Evolutionary conservation across 1,284 basidiomycete genomes (phyloP).

Genomic region (Sanghuangporus baumii): DNA sequence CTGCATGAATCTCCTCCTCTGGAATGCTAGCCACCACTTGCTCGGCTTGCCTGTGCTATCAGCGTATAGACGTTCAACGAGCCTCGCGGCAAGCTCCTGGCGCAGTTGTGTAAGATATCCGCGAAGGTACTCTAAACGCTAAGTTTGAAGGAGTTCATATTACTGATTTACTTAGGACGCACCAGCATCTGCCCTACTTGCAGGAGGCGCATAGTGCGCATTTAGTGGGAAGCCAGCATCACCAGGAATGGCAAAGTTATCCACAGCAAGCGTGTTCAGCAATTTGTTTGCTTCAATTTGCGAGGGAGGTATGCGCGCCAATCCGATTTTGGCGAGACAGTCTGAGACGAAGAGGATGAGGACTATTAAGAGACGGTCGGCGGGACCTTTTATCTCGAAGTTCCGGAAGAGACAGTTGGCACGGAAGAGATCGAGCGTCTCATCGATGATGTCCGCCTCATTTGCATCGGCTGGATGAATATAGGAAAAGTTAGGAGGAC

Average conservation of each 20-base stretch:
- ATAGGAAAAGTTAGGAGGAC: constrained; percentile 8
- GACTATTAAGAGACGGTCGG: constrained; percentile 94
- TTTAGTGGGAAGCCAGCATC: constrained; percentile 96
- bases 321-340: constrained; percentile 86
- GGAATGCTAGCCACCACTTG: constrained; percentile 99
- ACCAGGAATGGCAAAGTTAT: constrained; percentile 90
- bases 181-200: constrained; percentile 81
- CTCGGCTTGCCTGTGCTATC: constrained; percentile 85
- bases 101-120: constrained; percentile 91
- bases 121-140: constrained; percentile 69
- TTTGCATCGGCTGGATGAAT: constrained; percentile 60
- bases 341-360: constrained; percentile 98
- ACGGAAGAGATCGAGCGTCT: constrained; percentile 94
- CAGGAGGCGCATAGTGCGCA: constrained; percentile 83
- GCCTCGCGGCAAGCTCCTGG: constrained; percentile 82
- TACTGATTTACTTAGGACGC: constrained; percentile 26
- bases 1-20: constrained; percentile 94
- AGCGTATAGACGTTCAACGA: constrained; percentile 87
- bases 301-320: constrained; percentile 55
- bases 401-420: constrained; percentile 99
- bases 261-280: constrained; percentile 88
- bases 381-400: constrained; percentile 99
- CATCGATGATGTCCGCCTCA: constrained; percentile 89
- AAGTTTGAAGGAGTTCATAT: not conserved
- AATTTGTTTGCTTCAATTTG: constrained; percentile 87